Conservation (phyloP, 345 rosid species). For the Rubroshorea leprosula region DNA sequence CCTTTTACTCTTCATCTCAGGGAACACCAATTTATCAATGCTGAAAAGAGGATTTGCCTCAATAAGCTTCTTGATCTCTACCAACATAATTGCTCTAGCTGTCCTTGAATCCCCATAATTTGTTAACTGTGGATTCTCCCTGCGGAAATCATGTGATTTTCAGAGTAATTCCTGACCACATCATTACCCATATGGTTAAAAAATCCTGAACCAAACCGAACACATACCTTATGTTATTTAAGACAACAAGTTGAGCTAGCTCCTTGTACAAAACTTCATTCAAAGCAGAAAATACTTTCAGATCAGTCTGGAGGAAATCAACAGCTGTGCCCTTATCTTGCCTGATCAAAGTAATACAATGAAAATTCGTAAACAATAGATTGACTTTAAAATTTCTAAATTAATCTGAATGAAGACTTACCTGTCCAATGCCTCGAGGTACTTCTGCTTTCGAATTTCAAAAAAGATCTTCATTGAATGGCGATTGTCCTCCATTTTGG, state of each 20-base stretch:
- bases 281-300: conserved; percentile 31
- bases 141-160: conserved; percentile 10
- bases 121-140: conserved; percentile 99
- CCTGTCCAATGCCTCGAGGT: conserved; percentile 43
- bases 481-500: conserved; percentile 33
- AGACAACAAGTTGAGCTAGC: conserved; percentile 32
- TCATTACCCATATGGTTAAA: too few species aligned
- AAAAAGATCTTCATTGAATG: conserved; percentile 38
- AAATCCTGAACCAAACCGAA: neutral
- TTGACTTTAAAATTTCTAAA: neutral
- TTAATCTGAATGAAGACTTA: conserved; percentile 9
- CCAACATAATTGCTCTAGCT: conserved; percentile 82
- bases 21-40: conserved; percentile 87
- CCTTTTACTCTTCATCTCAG: conserved; percentile 31
- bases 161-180: neutral
- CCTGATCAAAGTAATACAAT: conserved; percentile 29
- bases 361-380: too few species aligned
- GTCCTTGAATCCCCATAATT: conserved; percentile 92
- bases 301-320: conserved; percentile 32
- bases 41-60: conserved; percentile 83
- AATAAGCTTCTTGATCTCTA: conserved; percentile 90
- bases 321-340: conserved; percentile 29
- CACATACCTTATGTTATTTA: conserved; percentile 33
- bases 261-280: conserved; percentile 36
- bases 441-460: conserved; percentile 40